A percentile compares a stretch with the other conserved stretches of the same genome.
phyloP scores from a whole-genome alignment of 1,139 yeast genomes.

The Geotrichum histeridarum region DNA sequence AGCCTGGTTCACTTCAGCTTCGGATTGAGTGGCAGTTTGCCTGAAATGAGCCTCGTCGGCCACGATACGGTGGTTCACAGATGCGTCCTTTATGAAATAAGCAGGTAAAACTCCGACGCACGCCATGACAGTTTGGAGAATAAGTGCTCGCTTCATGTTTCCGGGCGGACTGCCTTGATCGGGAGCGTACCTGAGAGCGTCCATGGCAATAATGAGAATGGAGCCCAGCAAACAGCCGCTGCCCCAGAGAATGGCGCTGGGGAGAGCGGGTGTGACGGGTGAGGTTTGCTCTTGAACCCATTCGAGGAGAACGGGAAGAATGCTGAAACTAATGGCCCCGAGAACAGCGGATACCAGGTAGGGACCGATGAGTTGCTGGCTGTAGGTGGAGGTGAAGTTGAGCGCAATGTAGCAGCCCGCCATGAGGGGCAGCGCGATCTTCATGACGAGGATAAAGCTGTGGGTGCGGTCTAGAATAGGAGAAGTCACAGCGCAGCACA shows the following conservation, averaged over 20 bases:
- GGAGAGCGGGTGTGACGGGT: constrained; percentile 36
- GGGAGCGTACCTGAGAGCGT: constrained; percentile 31
- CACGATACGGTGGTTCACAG: constrained; percentile 15
- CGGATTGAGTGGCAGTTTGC: too few species aligned
- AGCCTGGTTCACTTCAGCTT: too few species aligned
- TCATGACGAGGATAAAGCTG: constrained; percentile 27
- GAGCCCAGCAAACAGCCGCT: constrained; percentile 38
- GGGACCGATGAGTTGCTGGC: constrained; percentile 33
- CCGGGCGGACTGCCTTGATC: constrained; percentile 34
- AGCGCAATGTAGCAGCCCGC: constrained; percentile 35
- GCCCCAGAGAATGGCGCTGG: constrained; percentile 35
- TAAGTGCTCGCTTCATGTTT: constrained; percentile 35
- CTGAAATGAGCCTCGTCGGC: too few species aligned
- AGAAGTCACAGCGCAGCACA: constrained; percentile 33
- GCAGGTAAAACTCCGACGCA: constrained; percentile 29
- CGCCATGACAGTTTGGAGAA: constrained; percentile 36
- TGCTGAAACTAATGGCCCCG: constrained; percentile 36
- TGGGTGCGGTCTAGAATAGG: constrained; percentile 36
- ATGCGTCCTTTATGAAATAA: constrained; percentile 22
- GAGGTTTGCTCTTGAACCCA: constrained; percentile 38
- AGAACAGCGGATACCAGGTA: constrained; percentile 35
- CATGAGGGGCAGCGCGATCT: constrained; percentile 32
- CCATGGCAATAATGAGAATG: constrained; percentile 35
- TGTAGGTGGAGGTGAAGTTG: constrained; percentile 32
- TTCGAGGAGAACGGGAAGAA: constrained; percentile 36